Conservation (phyloP, 31 red algal genomes). For the Odonthalia washingtoniensis region DNA sequence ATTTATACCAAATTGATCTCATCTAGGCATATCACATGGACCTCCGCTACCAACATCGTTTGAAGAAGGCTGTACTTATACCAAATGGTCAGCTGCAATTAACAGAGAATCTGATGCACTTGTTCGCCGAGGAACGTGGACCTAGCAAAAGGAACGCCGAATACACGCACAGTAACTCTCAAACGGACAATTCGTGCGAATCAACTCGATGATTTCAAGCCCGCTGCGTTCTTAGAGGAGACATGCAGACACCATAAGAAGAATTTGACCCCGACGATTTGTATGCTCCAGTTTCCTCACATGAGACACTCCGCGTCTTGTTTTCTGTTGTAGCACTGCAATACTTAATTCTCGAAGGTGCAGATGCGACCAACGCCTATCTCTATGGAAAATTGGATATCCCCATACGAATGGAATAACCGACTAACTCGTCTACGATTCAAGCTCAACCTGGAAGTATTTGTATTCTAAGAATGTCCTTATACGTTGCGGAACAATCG, state of each 20-base stretch:
- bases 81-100: slow-evolving; percentile 1
- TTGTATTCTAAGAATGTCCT: not conserved
- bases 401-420: slow-evolving; percentile 22
- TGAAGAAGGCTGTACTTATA: not conserved
- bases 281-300: slow-evolving; percentile 6
- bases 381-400: slow-evolving; percentile 8
- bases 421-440: slow-evolving; percentile 26
- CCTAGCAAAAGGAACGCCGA: not conserved
- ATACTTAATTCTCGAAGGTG: slow-evolving; percentile 1
- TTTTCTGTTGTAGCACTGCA: not conserved
- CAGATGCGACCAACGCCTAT: slow-evolving; percentile 8
- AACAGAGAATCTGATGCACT: slow-evolving; percentile 31
- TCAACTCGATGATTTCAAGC: not conserved
- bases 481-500: slow-evolving; percentile 11
- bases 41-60: not conserved
- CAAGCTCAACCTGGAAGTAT: not conserved
- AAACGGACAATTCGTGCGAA: not conserved
- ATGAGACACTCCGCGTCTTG: not conserved
- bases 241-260: not conserved
- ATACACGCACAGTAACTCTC: not conserved
- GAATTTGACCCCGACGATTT: slow-evolving; percentile 26
- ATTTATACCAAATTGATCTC: too few relatives aligned
- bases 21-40: not conserved
- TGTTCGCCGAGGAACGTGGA: slow-evolving; percentile 16
- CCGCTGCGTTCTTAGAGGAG: not conserved